Conservation (phyloP, 108 stramenopile genomes). For the Asterionellopsis glacialis region DNA sequence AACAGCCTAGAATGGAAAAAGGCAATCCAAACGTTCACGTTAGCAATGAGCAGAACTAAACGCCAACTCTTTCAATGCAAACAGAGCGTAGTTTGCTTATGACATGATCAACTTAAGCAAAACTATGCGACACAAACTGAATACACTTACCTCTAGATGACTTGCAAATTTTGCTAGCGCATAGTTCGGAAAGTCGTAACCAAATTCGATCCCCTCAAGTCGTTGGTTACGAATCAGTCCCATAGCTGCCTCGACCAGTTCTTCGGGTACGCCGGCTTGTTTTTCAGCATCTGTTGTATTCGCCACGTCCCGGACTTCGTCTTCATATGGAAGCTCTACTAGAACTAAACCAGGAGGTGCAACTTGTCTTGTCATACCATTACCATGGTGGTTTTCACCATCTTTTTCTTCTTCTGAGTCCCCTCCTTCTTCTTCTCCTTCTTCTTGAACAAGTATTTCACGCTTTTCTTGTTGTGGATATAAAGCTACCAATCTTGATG, state of each 20-base stretch:
- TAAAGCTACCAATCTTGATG: slow-evolving; percentile 58
- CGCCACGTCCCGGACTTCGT: slow-evolving; percentile 39
- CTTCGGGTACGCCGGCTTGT: slow-evolving; percentile 23
- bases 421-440: neutral
- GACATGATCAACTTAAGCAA: no score
- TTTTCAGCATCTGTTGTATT: slow-evolving; percentile 5
- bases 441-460: slow-evolving; percentile 11
- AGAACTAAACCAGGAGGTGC: slow-evolving; percentile 44
- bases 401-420: neutral
- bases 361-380: neutral
- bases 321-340: slow-evolving; percentile 54
- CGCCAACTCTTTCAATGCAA: no score
- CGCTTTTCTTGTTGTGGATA: slow-evolving; percentile 41
- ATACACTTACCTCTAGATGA: slow-evolving; percentile 42
- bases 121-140: slow-evolving; percentile 3
- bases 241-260: slow-evolving; percentile 49
- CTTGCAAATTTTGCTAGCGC: slow-evolving; percentile 56
- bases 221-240: slow-evolving; percentile 40
- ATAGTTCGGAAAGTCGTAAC: slow-evolving; percentile 64
- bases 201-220: slow-evolving; percentile 22
- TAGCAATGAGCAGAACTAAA: no score
- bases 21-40: no score
- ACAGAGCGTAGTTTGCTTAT: no score
- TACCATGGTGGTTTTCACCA: neutral
- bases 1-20: slow-evolving; percentile 1